These are phyloP conservation scores for Paracorniculantispora psalliotae DNA, from an alignment of 2,329 filamentous ascomycete species.

Conservation along the genomic window DNA sequence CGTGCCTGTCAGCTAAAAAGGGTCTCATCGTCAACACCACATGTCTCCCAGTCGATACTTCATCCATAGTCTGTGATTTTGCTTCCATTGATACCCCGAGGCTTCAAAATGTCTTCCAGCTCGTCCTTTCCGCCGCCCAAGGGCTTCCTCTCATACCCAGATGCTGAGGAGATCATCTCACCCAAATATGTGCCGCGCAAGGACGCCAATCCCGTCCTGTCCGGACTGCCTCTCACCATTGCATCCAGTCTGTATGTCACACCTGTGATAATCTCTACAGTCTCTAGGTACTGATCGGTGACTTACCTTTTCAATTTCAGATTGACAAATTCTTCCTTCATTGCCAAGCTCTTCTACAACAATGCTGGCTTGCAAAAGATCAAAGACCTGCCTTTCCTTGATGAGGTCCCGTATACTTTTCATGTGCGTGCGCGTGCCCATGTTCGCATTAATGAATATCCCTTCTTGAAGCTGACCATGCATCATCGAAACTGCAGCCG, in stretches of 20 bases:
- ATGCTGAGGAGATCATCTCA: neutral
- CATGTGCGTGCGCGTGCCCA: constrained; percentile 42
- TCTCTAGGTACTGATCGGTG: neutral
- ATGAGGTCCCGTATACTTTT: constrained; percentile 40
- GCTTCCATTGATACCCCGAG: neutral
- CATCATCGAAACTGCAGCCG: constrained; percentile 36
- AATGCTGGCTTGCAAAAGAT: constrained; percentile 56
- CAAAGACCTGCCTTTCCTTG: constrained; percentile 42
- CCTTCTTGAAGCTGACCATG: neutral
- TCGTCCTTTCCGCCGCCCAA: neutral
- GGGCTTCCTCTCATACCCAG: constrained; percentile 10
- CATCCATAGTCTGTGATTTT: neutral
- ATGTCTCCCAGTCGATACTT: neutral
- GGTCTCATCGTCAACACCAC: neutral
- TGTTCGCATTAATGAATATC: neutral
- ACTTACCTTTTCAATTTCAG: constrained; percentile 32
- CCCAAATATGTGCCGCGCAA: constrained; percentile 7
- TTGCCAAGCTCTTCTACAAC: constrained; percentile 64
- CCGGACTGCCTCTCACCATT: constrained; percentile 3
- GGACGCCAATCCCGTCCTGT: constrained; percentile 10
- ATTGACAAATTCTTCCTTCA: constrained; percentile 51
- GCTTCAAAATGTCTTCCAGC: neutral
- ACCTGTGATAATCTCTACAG: neutral
- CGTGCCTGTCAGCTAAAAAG: neutral
- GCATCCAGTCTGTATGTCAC: constrained; percentile 9